These are phyloP conservation scores for Terana coerulea DNA, from an alignment of 768 basidiomycete species.

Conservation along the genomic window DNA sequence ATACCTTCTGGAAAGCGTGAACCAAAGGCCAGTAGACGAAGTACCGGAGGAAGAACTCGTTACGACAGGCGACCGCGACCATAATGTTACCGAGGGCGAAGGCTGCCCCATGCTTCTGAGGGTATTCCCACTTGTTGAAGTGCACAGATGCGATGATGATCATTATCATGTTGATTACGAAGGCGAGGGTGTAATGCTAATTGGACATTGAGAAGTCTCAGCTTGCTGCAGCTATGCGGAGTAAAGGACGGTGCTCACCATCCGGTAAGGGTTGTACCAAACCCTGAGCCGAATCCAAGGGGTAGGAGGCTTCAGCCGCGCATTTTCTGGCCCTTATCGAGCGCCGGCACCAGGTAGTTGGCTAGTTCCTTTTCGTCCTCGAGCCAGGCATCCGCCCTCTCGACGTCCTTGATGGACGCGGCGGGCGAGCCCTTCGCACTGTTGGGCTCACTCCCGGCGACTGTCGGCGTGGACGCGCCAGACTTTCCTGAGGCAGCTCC, in stretches of 20 bases:
- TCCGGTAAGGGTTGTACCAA: constrained; percentile 15
- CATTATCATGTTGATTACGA: constrained; percentile 56
- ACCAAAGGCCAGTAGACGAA: constrained; percentile 63
- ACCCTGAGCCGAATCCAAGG: constrained; percentile 10
- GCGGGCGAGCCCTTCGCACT: constrained; percentile 5
- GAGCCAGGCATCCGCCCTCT: constrained; percentile 9
- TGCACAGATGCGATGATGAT: constrained; percentile 48
- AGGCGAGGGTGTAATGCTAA: constrained; percentile 48
- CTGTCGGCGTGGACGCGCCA: background rate
- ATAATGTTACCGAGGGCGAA: constrained; percentile 73
- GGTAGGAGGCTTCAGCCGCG: constrained; percentile 5
- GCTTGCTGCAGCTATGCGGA: background rate
- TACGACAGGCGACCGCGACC: constrained; percentile 69
- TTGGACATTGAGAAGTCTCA: no score
- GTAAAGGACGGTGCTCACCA: constrained; percentile 1
- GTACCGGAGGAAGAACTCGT: constrained; percentile 75
- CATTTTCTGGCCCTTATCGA: constrained; percentile 14
- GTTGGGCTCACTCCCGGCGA: background rate
- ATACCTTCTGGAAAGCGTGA: constrained; percentile 69
- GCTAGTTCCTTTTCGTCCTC: constrained; percentile 10
- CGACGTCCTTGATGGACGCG: constrained; percentile 9
- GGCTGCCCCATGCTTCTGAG: constrained; percentile 59
- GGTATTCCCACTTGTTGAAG: constrained; percentile 62
- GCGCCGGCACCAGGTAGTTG: constrained; percentile 11
- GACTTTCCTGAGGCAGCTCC: no score